These are phyloP conservation scores for Phytophthora nicotianae DNA, from an alignment of 352 stramenopile species.

Conservation along the genomic window DNA sequence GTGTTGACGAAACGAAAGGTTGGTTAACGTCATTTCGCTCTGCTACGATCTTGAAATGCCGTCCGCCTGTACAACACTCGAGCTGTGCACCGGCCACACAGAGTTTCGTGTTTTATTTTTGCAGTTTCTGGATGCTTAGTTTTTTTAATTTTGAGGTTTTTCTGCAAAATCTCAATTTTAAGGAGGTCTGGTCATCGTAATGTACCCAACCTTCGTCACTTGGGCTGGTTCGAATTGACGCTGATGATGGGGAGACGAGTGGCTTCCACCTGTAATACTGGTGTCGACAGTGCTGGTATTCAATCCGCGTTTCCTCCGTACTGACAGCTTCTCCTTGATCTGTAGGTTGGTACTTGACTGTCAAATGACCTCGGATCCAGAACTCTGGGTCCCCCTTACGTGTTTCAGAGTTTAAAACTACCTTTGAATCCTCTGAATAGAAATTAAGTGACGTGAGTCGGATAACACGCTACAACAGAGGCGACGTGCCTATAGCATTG, in stretches of 20 bases:
- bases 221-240: slow-evolving; percentile 7
- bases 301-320: slow-evolving; percentile 29
- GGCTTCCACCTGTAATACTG: slow-evolving; percentile 35
- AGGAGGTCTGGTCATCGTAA: slow-evolving; percentile 30
- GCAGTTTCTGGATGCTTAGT: too few relatives aligned
- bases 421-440: slow-evolving; percentile 19
- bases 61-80: neutral
- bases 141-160: too few relatives aligned
- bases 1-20: neutral
- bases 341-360: slow-evolving; percentile 29
- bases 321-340: slow-evolving; percentile 11
- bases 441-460: slow-evolving; percentile 18
- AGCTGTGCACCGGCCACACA: neutral
- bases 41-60: neutral
- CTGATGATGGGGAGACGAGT: slow-evolving; percentile 19
- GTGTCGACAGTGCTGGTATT: slow-evolving; percentile 31
- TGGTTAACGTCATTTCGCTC: neutral
- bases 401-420: neutral
- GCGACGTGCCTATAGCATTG: slow-evolving; percentile 21
- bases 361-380: slow-evolving; percentile 34
- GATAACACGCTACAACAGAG: slow-evolving; percentile 52
- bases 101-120: too few relatives aligned
- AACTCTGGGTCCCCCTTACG: slow-evolving; percentile 26
- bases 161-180: too few relatives aligned
- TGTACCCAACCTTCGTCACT: slow-evolving; percentile 26